These are phyloP conservation scores for Candida manassasensis DNA, from an alignment of 805 yeast genomes.

Conservation along the genomic window DNA sequence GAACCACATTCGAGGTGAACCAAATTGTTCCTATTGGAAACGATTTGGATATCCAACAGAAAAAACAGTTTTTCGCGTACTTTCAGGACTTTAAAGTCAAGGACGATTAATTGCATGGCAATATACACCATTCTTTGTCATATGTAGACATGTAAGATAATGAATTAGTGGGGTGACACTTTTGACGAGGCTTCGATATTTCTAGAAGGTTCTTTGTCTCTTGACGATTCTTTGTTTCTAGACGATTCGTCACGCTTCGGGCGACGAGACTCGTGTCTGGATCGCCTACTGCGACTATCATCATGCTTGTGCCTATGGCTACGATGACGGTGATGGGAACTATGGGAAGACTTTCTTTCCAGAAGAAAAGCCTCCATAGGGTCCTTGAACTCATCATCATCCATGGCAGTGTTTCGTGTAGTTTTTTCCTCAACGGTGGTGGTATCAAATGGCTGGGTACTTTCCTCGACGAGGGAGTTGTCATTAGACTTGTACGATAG, in stretches of 20 bases:
- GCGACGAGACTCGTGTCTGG: too few species aligned
- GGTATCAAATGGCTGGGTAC: neutral
- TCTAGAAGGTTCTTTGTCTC: conserved; percentile 1
- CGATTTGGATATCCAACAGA: conserved; percentile 25
- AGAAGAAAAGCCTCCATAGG: conserved; percentile 17
- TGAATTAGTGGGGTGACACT: too few species aligned
- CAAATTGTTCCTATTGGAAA: conserved; percentile 25
- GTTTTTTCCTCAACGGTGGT: conserved; percentile 5
- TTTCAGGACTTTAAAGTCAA: conserved; percentile 12
- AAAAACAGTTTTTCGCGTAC: conserved; percentile 24
- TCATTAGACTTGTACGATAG: too few species aligned
- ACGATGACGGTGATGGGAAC: neutral
- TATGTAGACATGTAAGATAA: too few species aligned
- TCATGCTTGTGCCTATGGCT: neutral
- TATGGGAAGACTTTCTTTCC: conserved; percentile 3
- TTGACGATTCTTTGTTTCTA: too few species aligned
- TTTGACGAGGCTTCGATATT: neutral
- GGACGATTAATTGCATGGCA: too few species aligned
- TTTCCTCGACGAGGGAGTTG: too few species aligned
- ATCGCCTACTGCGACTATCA: conserved; percentile 1
- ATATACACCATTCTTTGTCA: too few species aligned
- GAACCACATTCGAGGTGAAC: conserved; percentile 27
- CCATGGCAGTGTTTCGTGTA: conserved; percentile 3
- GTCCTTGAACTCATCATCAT: conserved; percentile 14
- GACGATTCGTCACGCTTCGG: too few species aligned